Conservation (phyloP, 805 yeast genomes). For the Candida oleophila region DNA sequence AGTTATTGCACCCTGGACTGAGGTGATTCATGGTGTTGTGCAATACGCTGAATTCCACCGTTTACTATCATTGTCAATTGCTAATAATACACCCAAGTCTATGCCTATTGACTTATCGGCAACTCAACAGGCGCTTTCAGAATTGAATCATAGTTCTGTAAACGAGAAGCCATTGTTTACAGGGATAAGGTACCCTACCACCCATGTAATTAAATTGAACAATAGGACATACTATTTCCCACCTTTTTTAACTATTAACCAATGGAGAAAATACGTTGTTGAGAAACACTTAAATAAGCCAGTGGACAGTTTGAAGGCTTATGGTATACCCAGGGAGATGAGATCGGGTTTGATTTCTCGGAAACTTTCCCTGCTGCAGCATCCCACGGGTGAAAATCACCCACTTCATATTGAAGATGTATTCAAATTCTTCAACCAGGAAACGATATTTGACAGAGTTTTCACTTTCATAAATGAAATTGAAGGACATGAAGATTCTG, state of each 20-base stretch:
- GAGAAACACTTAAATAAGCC: slow-evolving; percentile 4
- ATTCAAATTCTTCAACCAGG: neutral
- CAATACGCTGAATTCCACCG: neutral
- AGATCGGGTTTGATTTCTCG: neutral
- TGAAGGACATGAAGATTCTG: neutral
- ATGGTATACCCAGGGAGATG: slow-evolving; percentile 5
- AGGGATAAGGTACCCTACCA: neutral
- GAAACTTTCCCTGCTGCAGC: neutral
- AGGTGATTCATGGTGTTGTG: neutral
- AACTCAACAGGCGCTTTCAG: neutral
- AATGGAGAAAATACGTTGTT: slow-evolving; percentile 25
- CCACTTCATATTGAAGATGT: slow-evolving; percentile 2
- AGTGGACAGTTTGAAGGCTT: neutral
- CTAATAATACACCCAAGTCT: neutral
- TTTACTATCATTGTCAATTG: neutral
- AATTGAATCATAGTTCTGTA: neutral
- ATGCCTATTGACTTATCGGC: neutral
- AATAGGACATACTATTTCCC: slow-evolving; percentile 8
- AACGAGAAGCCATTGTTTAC: neutral
- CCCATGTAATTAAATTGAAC: slow-evolving; percentile 9
- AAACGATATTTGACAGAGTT: slow-evolving; percentile 4
- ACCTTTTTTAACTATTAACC: slow-evolving; percentile 8
- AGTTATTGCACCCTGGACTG: neutral
- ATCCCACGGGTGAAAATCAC: neutral
- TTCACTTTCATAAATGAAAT: slow-evolving; percentile 1